phyloP scores from a whole-genome alignment of 2,329 filamentous ascomycete species.

The Furcasterigmium sp. region DNA sequence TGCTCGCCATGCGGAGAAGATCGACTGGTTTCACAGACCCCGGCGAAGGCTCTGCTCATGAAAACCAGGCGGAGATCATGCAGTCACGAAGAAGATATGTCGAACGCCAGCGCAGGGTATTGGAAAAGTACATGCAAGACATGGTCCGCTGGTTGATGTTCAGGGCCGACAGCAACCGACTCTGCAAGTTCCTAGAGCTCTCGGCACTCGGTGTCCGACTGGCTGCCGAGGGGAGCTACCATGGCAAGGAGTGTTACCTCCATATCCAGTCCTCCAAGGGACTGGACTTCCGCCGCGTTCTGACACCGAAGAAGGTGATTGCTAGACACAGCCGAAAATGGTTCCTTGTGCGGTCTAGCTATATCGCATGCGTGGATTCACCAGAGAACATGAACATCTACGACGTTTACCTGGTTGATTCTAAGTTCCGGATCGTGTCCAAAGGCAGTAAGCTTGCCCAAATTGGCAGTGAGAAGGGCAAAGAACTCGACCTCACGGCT shows the following conservation, averaged over 20 bases:
- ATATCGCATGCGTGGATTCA: constrained; percentile 96
- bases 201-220: constrained; percentile 91
- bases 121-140: constrained; percentile 87
- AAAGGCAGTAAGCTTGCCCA: constrained; percentile 57
- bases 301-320: constrained; percentile 74
- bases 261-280: constrained; percentile 90
- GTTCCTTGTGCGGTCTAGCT: constrained; percentile 97
- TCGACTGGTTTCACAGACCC: constrained; percentile 45
- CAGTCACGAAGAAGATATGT: constrained; percentile 55
- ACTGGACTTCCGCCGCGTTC: constrained; percentile 74
- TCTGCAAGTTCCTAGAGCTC: constrained; percentile 93
- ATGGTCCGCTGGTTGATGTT: constrained; percentile 98
- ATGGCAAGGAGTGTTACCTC: constrained; percentile 93
- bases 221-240: constrained; percentile 92
- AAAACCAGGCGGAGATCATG: constrained; percentile 34
- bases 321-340: constrained; percentile 86
- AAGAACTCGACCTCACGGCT: constrained; percentile 35
- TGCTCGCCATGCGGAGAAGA: constrained; percentile 48
- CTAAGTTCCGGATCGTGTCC: constrained; percentile 76
- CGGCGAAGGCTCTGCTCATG: constrained; percentile 34
- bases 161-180: constrained; percentile 85
- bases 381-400: constrained; percentile 98
- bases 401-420: constrained; percentile 95
- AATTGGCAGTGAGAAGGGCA: constrained; percentile 55
- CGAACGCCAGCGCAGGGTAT: constrained; percentile 74